Conservation (phyloP, 805 yeast genomes). For the Myxozyma monticola region DNA sequence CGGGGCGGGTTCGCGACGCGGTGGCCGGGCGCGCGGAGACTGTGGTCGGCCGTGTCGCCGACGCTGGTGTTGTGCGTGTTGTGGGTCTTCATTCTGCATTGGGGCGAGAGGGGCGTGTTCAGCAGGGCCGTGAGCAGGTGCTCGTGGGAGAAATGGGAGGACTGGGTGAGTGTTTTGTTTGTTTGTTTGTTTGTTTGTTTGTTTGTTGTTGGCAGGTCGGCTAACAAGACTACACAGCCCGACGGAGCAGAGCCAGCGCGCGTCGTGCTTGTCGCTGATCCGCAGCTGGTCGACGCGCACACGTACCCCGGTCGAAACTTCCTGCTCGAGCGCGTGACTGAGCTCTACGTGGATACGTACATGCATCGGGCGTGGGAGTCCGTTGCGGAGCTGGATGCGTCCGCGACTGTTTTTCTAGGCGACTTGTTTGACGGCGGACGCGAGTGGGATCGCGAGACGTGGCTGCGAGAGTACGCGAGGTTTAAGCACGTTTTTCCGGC, state of each 20-base stretch:
- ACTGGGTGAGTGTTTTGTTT: neutral
- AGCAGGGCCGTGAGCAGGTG: neutral
- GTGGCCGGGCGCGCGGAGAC: too few species aligned
- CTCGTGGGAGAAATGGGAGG: neutral
- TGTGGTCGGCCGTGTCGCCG: too few species aligned
- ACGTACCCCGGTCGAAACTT: constrained; percentile 75
- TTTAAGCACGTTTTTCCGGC: neutral
- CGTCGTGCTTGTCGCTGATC: constrained; percentile 70
- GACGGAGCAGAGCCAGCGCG: constrained; percentile 7
- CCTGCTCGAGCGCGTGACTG: constrained; percentile 32
- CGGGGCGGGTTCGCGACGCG: too few species aligned
- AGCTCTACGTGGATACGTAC: neutral
- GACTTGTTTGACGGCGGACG: constrained; percentile 95
- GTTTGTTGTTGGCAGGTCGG: too few species aligned
- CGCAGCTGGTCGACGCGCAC: constrained; percentile 84
- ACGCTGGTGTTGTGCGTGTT: too few species aligned
- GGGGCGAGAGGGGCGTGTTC: neutral
- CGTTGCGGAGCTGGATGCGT: constrained; percentile 56
- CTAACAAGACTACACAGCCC: neutral
- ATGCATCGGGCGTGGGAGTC: neutral
- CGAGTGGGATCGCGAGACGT: constrained; percentile 66
- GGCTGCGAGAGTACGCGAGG: constrained; percentile 43
- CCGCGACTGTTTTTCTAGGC: constrained; percentile 76
- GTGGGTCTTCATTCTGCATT: neutral
- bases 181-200: neutral